Percentiles rank a stretch among this genome's conserved stretches.
These are phyloP conservation scores for Wakefieldia striispora DNA, from an alignment of 768 basidiomycete species.

Conservation along the genomic window DNA sequence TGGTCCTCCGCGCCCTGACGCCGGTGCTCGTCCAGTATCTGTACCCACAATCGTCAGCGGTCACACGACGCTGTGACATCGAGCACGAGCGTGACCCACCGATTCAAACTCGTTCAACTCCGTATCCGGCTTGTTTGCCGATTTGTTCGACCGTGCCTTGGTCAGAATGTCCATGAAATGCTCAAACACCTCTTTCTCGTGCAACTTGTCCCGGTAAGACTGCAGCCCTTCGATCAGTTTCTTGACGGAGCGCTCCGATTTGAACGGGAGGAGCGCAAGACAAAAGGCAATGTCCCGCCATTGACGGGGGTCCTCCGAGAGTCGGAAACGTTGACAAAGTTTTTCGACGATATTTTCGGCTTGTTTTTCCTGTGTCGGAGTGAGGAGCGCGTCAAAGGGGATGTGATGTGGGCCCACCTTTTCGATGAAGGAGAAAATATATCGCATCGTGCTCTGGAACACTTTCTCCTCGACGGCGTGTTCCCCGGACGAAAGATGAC, in stretches of 20 bases:
- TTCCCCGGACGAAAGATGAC: conserved; percentile 85
- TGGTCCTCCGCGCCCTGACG: conserved; percentile 90
- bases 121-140: conserved; percentile 86
- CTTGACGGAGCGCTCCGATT: conserved; percentile 94
- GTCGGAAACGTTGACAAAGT: conserved; percentile 91
- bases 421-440: conserved; percentile 96
- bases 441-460: conserved; percentile 91
- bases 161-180: conserved; percentile 87
- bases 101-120: conserved; percentile 95
- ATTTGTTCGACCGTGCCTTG: conserved; percentile 91
- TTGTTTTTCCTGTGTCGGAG: conserved; percentile 81
- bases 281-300: conserved; percentile 99
- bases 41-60: background rate
- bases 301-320: conserved; percentile 85
- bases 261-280: conserved; percentile 91
- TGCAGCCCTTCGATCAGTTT: conserved; percentile 91
- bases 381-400: background rate
- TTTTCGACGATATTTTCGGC: conserved; percentile 97
- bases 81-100: conserved; percentile 38
- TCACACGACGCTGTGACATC: background rate
- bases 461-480: conserved; percentile 90
- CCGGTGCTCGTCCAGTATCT: conserved; percentile 85
- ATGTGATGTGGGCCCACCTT: conserved; percentile 53
- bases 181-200: conserved; percentile 78
- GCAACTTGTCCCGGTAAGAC: conserved; percentile 94